These are phyloP conservation scores for Pichia sp. DNA, from an alignment of 1,139 yeast genomes.

Conservation along the genomic window DNA sequence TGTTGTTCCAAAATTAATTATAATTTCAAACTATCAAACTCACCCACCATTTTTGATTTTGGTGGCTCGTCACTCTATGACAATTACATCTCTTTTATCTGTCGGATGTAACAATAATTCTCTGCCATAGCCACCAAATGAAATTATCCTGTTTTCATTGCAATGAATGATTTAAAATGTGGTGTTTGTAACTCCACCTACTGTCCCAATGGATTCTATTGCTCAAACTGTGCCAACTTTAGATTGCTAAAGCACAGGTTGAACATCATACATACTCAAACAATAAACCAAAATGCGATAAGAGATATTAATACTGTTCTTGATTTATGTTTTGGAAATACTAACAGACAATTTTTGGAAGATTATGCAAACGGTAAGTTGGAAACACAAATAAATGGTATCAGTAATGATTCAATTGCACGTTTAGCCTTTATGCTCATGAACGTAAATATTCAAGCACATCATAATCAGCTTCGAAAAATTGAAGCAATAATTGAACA, in stretches of 20 bases:
- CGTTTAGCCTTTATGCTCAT: slow-evolving; percentile 38
- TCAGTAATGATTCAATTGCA: slow-evolving; percentile 32
- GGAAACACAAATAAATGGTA: slow-evolving; percentile 1
- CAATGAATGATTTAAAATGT: slow-evolving; percentile 7
- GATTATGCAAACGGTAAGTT: slow-evolving; percentile 11
- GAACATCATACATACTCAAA: slow-evolving; percentile 17
- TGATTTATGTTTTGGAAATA: slow-evolving; percentile 20
- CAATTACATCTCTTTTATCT: too few relatives aligned
- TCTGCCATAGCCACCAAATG: too few relatives aligned
- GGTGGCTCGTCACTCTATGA: too few relatives aligned
- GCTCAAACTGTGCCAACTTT: slow-evolving; percentile 23
- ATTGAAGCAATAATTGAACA: slow-evolving; percentile 17
- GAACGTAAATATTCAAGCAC: slow-evolving; percentile 33
- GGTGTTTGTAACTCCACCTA: slow-evolving; percentile 14
- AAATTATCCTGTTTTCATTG: too few relatives aligned
- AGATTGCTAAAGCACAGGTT: slow-evolving; percentile 21
- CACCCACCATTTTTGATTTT: too few relatives aligned
- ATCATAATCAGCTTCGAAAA: slow-evolving; percentile 28
- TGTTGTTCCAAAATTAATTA: background rate
- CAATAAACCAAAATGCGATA: slow-evolving; percentile 11
- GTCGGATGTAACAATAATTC: too few relatives aligned
- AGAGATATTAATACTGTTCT: slow-evolving; percentile 20
- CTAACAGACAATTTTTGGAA: slow-evolving; percentile 15
- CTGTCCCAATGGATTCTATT: slow-evolving; percentile 9
- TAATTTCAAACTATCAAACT: too few relatives aligned